Evolutionary conservation across 148 eudicot genomes (phyloP), one percentile per base, ranked within the genome.

Genomic region (Polygonum aviculare): DNA sequence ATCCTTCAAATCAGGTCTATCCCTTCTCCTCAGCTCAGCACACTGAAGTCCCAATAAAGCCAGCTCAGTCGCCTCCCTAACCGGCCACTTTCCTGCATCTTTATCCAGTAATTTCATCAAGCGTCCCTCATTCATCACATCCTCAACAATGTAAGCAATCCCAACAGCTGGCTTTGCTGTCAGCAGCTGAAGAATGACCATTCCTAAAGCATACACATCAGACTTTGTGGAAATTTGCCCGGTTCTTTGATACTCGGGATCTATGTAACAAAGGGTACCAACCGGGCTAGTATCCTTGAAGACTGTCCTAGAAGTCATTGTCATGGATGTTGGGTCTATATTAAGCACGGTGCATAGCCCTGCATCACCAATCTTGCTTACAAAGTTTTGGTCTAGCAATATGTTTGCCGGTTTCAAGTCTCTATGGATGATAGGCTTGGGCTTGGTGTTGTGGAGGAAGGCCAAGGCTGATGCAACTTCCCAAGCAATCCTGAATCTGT

Each of bases 301-400:
- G 33, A 83, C 33, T 35, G 91, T 81, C 77, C 72, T 85, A 14
- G 74, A 54, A 19, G 85, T 67, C 74, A 47, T 39, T 1, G 90
- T 76, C 65, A 60, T 44, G 15, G 85, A 74, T 14, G 78, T 41
- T 35, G 87, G 78, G 18, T 84, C 90, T 3, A 74, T 19, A 62
- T 81, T 69, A 8, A 92, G 82, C 93, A 90, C 82, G 19, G 88
- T 87, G 21, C 93, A 85, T 51, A 94, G 95, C 65, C 96, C 97
- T 44, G 93, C 91, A 75, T 92, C 97, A n/a, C 97, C 90, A 12
- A 94, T 94, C 84, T 94, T 94, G 88, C 96, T 94, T 50, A 92
- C 91, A 1, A 86, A 75, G 77, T 94, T 88, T 36, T 81, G 88
- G 74, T 90, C 98, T 2, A 94, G 97, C 73, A 94, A 79, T 77